A percentile compares a stretch with the other conserved stretches of the same genome.
phyloP scores from a whole-genome alignment of 1,139 yeast genomes.

The Blastobotrys raffinosifermentans region DNA sequence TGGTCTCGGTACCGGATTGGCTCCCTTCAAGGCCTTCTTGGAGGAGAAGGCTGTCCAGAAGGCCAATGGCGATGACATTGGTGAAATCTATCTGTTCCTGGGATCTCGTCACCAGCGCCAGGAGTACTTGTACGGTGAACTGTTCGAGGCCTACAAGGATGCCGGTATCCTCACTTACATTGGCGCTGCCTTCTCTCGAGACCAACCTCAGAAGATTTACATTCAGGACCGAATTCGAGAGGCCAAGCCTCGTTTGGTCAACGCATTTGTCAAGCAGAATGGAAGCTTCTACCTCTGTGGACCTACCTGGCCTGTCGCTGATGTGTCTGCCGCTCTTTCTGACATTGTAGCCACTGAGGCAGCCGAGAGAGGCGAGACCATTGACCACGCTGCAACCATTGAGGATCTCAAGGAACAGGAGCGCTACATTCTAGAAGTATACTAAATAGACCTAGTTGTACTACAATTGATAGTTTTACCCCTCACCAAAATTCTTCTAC shows the following conservation, averaged over 20 bases:
- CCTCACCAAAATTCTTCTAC: too few species aligned
- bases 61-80: conserved; percentile 82
- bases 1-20: conserved; percentile 96
- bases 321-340: conserved; percentile 83
- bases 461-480: too few species aligned
- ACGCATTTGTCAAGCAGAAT: conserved; percentile 67
- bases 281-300: conserved; percentile 97
- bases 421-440: conserved; percentile 89
- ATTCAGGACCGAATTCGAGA: conserved; percentile 92
- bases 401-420: conserved; percentile 93
- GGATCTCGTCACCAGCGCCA: conserved; percentile 96
- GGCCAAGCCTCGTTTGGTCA: conserved; percentile 63
- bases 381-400: conserved; percentile 73
- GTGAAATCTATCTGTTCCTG: conserved; percentile 79
- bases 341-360: conserved; percentile 77
- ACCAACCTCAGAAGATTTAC: conserved; percentile 90
- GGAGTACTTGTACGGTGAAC: conserved; percentile 92
- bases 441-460: too few species aligned
- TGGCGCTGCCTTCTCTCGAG: conserved; percentile 98
- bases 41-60: conserved; percentile 95
- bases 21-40: conserved; percentile 95
- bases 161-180: conserved; percentile 91
- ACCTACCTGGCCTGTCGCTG: conserved; percentile 99
- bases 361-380: conserved; percentile 52
- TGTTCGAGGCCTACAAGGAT: conserved; percentile 93